Percentiles rank a stretch among this genome's conserved stretches.
These are phyloP conservation scores for Nothophytophthora sp. DNA, from an alignment of 352 stramenopile genomes.

Conservation along the genomic window DNA sequence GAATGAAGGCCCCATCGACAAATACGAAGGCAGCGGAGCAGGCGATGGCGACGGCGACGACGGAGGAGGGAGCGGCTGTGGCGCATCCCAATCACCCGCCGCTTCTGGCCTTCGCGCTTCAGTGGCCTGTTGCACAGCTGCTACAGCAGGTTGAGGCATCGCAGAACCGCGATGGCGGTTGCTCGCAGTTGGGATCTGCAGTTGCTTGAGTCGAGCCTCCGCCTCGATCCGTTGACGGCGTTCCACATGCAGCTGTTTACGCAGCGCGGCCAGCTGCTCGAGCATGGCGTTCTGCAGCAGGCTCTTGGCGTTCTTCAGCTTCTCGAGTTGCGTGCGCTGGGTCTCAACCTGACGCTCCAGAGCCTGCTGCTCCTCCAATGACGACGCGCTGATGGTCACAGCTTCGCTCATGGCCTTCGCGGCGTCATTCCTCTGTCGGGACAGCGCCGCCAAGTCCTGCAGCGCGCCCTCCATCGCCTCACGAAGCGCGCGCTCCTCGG, in stretches of 20 bases:
- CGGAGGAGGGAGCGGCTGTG: slow-evolving; percentile 51
- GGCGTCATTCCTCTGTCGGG: slow-evolving; percentile 75
- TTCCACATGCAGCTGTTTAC: slow-evolving; percentile 80
- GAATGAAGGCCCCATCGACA: slow-evolving; percentile 16
- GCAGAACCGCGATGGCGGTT: neutral
- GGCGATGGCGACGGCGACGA: slow-evolving; percentile 25
- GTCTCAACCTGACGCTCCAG: slow-evolving; percentile 58
- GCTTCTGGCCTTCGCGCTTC: slow-evolving; percentile 6
- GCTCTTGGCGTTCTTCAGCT: slow-evolving; percentile 77
- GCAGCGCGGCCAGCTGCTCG: slow-evolving; percentile 71
- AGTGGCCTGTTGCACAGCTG: neutral
- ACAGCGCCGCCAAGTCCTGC: slow-evolving; percentile 62
- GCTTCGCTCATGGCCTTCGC: slow-evolving; percentile 84
- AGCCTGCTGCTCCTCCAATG: slow-evolving; percentile 75
- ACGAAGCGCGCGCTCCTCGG: slow-evolving; percentile 51
- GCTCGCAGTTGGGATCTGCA: slow-evolving; percentile 11
- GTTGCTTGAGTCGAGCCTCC: slow-evolving; percentile 67
- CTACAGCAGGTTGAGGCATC: neutral
- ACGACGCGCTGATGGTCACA: slow-evolving; percentile 80
- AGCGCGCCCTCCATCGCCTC: slow-evolving; percentile 69
- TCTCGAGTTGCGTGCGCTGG: slow-evolving; percentile 71
- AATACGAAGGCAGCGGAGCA: slow-evolving; percentile 37
- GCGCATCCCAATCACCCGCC: slow-evolving; percentile 31
- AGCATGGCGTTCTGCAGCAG: slow-evolving; percentile 84
- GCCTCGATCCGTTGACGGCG: slow-evolving; percentile 64